phyloP scores from a whole-genome alignment of 257 asterid genomes.

The Primulina tabacum region DNA sequence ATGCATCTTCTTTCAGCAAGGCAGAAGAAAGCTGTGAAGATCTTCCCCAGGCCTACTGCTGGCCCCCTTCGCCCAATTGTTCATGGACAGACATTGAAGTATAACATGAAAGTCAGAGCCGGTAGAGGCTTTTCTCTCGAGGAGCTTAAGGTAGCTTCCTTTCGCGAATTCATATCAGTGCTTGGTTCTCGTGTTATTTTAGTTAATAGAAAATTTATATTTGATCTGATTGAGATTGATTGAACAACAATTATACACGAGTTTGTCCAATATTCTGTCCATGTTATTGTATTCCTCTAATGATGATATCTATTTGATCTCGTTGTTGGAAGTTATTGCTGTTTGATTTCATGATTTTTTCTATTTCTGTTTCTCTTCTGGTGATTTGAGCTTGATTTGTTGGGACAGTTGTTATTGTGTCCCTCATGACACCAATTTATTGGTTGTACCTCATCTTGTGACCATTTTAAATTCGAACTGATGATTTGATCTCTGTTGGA shows the following conservation, averaged over 20 bases:
- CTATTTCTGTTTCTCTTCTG: no score
- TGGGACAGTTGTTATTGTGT: no score
- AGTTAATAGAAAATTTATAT: not conserved
- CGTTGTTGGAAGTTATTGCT: no score
- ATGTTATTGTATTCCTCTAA: no score
- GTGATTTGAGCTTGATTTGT: no score
- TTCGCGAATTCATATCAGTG: not conserved
- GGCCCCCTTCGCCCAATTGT: conserved; percentile 77
- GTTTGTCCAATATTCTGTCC: no score
- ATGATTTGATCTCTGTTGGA: not conserved
- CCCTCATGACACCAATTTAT: no score
- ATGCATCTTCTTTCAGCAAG: conserved; percentile 41
- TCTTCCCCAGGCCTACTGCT: conserved; percentile 71
- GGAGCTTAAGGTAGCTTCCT: conserved; percentile 56
- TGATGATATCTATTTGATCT: no score
- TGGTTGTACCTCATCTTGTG: not conserved
- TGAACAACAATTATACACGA: not conserved
- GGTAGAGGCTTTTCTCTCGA: conserved; percentile 71
- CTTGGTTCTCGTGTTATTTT: not conserved
- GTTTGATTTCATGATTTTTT: no score
- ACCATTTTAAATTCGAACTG: not conserved
- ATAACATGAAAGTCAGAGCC: conserved; percentile 75
- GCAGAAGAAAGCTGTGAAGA: conserved; percentile 67
- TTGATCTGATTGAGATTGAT: not conserved
- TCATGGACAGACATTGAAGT: conserved; percentile 67